Conservation (phyloP, 176 grass and related monocot genomes). For the Triticum urartu region DNA sequence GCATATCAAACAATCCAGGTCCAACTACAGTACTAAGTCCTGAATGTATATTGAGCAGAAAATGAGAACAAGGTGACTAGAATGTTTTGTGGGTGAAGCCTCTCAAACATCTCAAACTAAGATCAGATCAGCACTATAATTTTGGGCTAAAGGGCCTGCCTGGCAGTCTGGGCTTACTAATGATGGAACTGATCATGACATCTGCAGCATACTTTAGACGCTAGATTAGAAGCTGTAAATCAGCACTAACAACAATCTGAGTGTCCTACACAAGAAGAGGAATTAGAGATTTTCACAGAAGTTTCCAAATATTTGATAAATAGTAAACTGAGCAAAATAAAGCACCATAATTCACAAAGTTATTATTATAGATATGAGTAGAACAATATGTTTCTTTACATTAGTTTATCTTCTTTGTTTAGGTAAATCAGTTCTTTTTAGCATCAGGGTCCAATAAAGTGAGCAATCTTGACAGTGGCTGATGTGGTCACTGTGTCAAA, state of each 20-base stretch:
- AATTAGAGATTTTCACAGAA: neutral
- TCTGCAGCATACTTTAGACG: neutral
- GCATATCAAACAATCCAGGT: slow-evolving; percentile 39
- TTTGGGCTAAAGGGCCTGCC: slow-evolving; percentile 15
- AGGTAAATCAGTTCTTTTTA: neutral
- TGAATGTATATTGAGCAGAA: neutral
- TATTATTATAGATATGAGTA: neutral
- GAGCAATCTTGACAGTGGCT: neutral
- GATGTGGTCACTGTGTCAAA: slow-evolving; percentile 8
- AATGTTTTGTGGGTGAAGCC: slow-evolving; percentile 18
- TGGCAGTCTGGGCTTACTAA: slow-evolving; percentile 12
- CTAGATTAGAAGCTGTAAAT: neutral
- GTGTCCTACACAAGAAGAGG: neutral
- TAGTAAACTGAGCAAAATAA: neutral
- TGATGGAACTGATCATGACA: slow-evolving; percentile 27
- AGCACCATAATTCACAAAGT: neutral
- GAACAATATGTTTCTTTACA: neutral
- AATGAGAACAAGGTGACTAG: slow-evolving; percentile 23
- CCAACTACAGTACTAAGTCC: slow-evolving; percentile 18
- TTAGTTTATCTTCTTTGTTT: neutral
- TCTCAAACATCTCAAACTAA: slow-evolving; percentile 19
- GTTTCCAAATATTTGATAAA: slow-evolving; percentile 18
- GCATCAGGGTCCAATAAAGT: neutral
- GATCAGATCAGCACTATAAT: slow-evolving; percentile 3
- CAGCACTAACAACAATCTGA: neutral